A percentile compares a stretch with the other conserved stretches of the same genome.
Conservation (phyloP, 352 stramenopile genomes). For the Pythium phragmitis region DNA sequence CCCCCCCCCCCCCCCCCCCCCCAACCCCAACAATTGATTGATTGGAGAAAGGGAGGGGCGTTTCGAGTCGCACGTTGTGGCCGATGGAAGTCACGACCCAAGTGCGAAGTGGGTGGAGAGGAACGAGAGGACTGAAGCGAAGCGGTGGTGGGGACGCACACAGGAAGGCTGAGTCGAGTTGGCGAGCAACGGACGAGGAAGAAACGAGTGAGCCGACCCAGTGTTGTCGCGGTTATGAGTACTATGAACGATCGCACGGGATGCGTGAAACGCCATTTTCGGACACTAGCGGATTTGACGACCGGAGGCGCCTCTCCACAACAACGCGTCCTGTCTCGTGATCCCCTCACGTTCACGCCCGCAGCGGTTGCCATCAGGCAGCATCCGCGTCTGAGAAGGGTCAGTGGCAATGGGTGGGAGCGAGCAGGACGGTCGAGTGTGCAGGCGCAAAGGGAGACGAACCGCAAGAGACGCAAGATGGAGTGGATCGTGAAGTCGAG, state of each 20-base stretch:
- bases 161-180: background rate
- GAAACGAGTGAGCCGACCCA: background rate
- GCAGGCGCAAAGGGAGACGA: background rate
- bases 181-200: background rate
- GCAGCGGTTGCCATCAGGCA: conserved; percentile 8
- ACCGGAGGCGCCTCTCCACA: background rate
- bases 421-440: background rate
- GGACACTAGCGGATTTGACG: background rate
- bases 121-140: conserved; percentile 2
- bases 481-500: background rate
- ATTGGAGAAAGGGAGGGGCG: conserved; percentile 3
- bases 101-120: background rate
- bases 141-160: background rate
- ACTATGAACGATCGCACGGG: conserved; percentile 18
- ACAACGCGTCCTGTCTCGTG: background rate
- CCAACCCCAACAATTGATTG: background rate
- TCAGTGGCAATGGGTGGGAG: background rate
- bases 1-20: background rate
- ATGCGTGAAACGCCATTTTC: conserved; percentile 1
- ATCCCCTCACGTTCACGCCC: background rate
- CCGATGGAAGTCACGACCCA: conserved; percentile 26
- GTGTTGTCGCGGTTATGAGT: conserved; percentile 4
- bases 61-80: conserved; percentile 17
- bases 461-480: background rate
- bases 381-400: background rate